Evolutionary conservation across 2,329 filamentous ascomycete species (phyloP), one percentile per base, ranked within the genome.

Genomic region (Ilyonectria sp.): DNA sequence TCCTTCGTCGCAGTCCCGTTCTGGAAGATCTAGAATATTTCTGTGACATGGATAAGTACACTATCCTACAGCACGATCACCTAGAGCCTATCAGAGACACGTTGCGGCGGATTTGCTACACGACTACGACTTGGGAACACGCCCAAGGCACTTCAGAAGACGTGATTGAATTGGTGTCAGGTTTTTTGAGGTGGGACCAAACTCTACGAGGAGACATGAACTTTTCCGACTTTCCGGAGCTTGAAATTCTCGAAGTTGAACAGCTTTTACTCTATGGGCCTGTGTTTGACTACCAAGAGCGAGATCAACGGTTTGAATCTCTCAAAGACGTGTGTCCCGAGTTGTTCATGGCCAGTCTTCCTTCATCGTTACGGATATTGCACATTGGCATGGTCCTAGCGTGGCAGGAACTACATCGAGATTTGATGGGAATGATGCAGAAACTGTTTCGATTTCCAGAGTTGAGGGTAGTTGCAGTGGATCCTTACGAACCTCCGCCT

Each of bases 41-140:
- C 19, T 76, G 74, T 46, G 74, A 76, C 23, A 75, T 76, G 74
- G 71, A 76, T 53, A 76, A 76, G 50, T 76, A 76, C 23, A 76
- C 74, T 2, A 65, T 74, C 7, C 68, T 76, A 8, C 74, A 76
- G 35, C 68, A 74, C 10, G 62, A 67, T 4, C 74, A 76, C 21
- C 62, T 76, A 9, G 26, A 44, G 2, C 46, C 74, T 0, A 62
- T 74, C 11, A 70, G 67, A 15, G 61, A 65, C 11, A 73, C 71
- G 19, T 47, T 76, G 13, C 67, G 74, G 15, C 69, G 74, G 13
- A 9, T 76, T 33, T 76, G 74, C 47, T 76, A 76, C 33, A 76
- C 74, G 2, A 74, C 44, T 46, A 75, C 73, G 8, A 76, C 74
- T 0, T 74, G 69, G 69, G 74, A 76, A 26, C 71, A 76, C 15